Evolutionary conservation across 768 basidiomycete genomes (phyloP).

Genomic region (Bullera alba): DNA sequence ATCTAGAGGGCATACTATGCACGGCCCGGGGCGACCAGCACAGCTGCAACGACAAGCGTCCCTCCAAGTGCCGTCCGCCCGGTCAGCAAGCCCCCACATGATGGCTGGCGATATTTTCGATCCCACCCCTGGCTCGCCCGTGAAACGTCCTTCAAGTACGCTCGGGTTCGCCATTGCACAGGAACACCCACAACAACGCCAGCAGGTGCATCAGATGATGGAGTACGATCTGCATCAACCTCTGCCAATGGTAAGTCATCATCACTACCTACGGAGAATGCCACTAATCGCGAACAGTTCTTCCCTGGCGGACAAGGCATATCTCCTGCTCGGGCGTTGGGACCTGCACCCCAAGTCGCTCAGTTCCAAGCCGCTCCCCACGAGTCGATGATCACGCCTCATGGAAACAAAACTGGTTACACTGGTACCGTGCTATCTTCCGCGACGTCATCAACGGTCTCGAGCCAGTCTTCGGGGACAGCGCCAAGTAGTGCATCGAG

Average conservation of each 20-base stretch:
- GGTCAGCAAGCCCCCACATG: slow-evolving; percentile 24
- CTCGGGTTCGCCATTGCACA: slow-evolving; percentile 3
- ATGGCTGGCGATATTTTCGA: slow-evolving; percentile 27
- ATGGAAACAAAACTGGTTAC: slow-evolving; percentile 17
- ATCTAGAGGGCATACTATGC: slow-evolving; percentile 16
- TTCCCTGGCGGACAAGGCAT: slow-evolving; percentile 24
- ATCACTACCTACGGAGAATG: too few species aligned
- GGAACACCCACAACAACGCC: background rate
- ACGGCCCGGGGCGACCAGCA: slow-evolving; percentile 13
- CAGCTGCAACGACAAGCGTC: slow-evolving; percentile 15
- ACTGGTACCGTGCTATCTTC: slow-evolving; percentile 18
- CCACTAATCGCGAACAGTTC: too few species aligned
- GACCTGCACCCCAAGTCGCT: slow-evolving; percentile 24
- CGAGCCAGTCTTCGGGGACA: slow-evolving; percentile 7
- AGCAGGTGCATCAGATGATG: background rate
- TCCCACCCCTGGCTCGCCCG: slow-evolving; percentile 16
- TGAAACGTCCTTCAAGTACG: slow-evolving; percentile 11
- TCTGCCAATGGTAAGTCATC: background rate
- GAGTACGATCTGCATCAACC: too few species aligned
- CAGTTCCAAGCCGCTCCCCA: slow-evolving; percentile 16
- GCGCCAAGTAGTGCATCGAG: slow-evolving; percentile 1
- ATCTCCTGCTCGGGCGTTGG: slow-evolving; percentile 34
- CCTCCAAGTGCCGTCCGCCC: slow-evolving; percentile 6
- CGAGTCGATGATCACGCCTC: slow-evolving; percentile 28
- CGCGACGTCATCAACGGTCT: slow-evolving; percentile 21